A percentile compares a stretch with the other conserved stretches of the same genome.
Evolutionary conservation across 2,329 filamentous ascomycete species (phyloP).

Genomic region (Colletotrichum camelliae): DNA sequence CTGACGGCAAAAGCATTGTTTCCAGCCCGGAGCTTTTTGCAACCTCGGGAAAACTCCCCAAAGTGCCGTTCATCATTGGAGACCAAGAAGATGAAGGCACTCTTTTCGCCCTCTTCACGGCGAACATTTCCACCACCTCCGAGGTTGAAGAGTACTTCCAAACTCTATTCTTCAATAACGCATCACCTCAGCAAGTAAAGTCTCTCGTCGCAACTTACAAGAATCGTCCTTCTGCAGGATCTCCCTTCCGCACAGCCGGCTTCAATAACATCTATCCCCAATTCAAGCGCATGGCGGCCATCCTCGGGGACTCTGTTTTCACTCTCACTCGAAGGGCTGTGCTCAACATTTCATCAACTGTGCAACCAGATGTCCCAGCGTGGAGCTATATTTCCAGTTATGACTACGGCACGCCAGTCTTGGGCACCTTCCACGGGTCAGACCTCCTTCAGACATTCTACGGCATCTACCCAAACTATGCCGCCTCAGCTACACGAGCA

Average conservation of each 20-base stretch:
- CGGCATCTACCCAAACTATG: conserved; percentile 53
- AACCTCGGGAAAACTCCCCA: conserved; percentile 53
- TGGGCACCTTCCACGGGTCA: conserved; percentile 68
- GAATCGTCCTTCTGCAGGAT: conserved; percentile 52
- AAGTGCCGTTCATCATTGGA: conserved; percentile 67
- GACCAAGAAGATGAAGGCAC: conserved; percentile 72
- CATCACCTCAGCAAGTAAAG: conserved; percentile 40
- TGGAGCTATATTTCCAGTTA: conserved; percentile 70
- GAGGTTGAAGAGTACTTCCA: conserved; percentile 57
- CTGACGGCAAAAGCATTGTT: conserved; percentile 60
- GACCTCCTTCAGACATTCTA: conserved; percentile 63
- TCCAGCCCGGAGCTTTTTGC: conserved; percentile 57
- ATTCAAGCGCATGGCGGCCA: conserved; percentile 67
- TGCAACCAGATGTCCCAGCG: conserved; percentile 50
- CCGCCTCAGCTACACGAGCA: conserved; percentile 49
- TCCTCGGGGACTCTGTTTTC: conserved; percentile 68
- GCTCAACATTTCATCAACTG: conserved; percentile 43
- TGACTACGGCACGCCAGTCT: conserved; percentile 61
- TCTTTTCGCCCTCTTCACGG: conserved; percentile 64
- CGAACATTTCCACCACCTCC: conserved; percentile 60
- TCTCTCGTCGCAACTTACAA: conserved; percentile 60
- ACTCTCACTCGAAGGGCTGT: conserved; percentile 43
- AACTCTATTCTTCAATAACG: conserved; percentile 49
- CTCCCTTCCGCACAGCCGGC: conserved; percentile 63
- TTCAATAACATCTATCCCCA: conserved; percentile 68